Evolutionary conservation across 331 rosid genomes (phyloP).

Genomic region (Acacia concinna): DNA sequence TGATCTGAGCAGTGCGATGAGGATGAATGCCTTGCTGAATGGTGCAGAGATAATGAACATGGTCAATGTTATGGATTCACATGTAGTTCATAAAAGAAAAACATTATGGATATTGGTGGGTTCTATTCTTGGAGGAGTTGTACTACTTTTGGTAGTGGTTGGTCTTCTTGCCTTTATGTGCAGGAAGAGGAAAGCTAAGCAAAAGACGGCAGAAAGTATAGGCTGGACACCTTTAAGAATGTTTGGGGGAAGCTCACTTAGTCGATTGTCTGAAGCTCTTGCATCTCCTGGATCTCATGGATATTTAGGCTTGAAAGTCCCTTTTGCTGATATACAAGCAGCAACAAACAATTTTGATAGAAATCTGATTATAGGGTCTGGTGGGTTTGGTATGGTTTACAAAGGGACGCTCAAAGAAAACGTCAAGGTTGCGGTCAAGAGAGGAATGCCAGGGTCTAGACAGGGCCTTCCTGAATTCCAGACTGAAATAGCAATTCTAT

Average conservation of each 20-base stretch:
- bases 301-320: slow-evolving; percentile 67
- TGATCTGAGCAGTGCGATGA: slow-evolving; percentile 59
- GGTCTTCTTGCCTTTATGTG: slow-evolving; percentile 54
- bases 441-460: slow-evolving; percentile 95
- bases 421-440: slow-evolving; percentile 87
- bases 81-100: slow-evolving; percentile 32
- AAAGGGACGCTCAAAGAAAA: slow-evolving; percentile 75
- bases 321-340: slow-evolving; percentile 68
- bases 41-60: slow-evolving; percentile 97
- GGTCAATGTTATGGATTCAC: slow-evolving; percentile 38
- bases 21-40: slow-evolving; percentile 85
- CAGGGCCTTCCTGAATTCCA: slow-evolving; percentile 99
- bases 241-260: slow-evolving; percentile 78
- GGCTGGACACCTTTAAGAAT: slow-evolving; percentile 80
- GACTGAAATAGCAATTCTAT: slow-evolving; percentile 76
- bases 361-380: slow-evolving; percentile 77
- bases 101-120: slow-evolving; percentile 58
- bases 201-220: slow-evolving; percentile 59
- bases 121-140: slow-evolving; percentile 64
- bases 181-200: slow-evolving; percentile 64
- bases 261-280: slow-evolving; percentile 75
- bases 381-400: slow-evolving; percentile 94
- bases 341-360: slow-evolving; percentile 85
- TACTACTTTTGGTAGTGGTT: slow-evolving; percentile 41
- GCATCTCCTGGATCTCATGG: slow-evolving; percentile 73